Base-by-base conservation (phyloP, 1,284 basidiomycete genomes). In the Rhodotorula sp. region DNA sequence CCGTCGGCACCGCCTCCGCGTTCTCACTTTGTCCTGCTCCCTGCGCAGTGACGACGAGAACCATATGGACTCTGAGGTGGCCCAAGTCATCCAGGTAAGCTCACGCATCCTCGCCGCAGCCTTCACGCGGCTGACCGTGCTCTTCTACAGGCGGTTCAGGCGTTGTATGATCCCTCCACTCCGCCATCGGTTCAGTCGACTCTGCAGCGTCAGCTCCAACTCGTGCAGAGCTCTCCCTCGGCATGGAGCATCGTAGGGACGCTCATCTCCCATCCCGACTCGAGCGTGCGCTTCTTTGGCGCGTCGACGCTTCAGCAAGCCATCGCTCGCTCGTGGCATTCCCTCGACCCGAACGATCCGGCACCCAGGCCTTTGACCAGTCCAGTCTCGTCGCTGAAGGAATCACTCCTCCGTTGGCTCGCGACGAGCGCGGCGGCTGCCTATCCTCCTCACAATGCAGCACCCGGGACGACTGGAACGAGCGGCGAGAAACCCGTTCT, bases 201-300 rank as follows among this genome's bases (percentile, higher is more conserved):
- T 1, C 51, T 75, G 44, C 69, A 75, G 46, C 49, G 30, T n/a
- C 66, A 64, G 10, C 66, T 75, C 6, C 71, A 69, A 33, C 54
- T 48, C 6, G 66, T 72, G 4, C 73, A 72, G 49, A 48, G 37
- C 14, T 55, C 66, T 1, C 63, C 53, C 24, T 45, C 59, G 6
- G 64, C 67, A 0, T 70, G 74, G 67, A 24, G 45, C 6, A 29
- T 75, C 48, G 57, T 69, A 26, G 60, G 60, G 0, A 63, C 69
- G 18, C 62, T 73, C 6, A 64, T 73, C 46, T 8, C n/a, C 14
- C 68, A 70, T 33, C 29, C 44, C 1, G 67, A 72, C 53, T 29
- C 71, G 14, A 42, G 46, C 46, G 62, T 75, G 8, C 73, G 78
- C 48, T 78, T 79, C 72, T 79, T 79, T 59, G 78, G 72, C 22